A percentile compares a stretch with the other conserved stretches of the same genome.
These are phyloP conservation scores for Colletotrichum somersetense DNA, from an alignment of 2,329 filamentous ascomycete species.

Conservation along the genomic window DNA sequence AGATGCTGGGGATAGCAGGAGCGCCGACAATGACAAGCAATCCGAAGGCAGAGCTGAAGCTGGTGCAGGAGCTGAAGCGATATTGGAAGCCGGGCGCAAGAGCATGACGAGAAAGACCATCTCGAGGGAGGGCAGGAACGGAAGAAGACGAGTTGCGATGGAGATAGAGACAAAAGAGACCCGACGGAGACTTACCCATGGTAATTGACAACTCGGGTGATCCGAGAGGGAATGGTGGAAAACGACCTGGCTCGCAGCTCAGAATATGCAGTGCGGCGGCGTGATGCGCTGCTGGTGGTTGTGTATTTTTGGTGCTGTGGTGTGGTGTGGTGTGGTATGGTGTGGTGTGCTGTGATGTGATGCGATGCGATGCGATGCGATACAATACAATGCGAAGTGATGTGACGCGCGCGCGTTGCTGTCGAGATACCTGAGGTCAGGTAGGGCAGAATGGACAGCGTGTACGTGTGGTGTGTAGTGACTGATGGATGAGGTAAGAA, in stretches of 20 bases:
- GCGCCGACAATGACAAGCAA: background rate
- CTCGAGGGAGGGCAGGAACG: background rate
- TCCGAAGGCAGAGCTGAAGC: background rate
- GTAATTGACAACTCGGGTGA: constrained; percentile 9
- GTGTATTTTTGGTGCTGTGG: constrained; percentile 3
- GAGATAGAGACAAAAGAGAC: constrained; percentile 3
- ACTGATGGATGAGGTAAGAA: constrained; percentile 13
- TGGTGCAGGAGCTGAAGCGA: background rate
- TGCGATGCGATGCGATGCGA: constrained; percentile 29
- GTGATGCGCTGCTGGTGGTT: constrained; percentile 4
- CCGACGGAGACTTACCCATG: constrained; percentile 13
- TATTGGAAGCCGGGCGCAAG: background rate
- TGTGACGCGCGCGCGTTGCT: constrained; percentile 36
- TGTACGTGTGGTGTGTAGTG: constrained; percentile 5
- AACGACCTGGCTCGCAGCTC: constrained; percentile 6
- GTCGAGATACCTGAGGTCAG: constrained; percentile 27
- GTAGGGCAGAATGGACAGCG: constrained; percentile 10
- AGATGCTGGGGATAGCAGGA: background rate
- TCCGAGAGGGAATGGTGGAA: constrained; percentile 3
- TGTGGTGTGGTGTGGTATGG: background rate
- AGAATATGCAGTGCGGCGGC: constrained; percentile 12
- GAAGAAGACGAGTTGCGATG: background rate
- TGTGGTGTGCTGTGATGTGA: constrained; percentile 16
- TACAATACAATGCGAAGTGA: constrained; percentile 31
- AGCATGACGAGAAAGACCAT: background rate